phyloP scores from a whole-genome alignment of 2,329 filamentous ascomycete genomes.

The Stemphylium lycopersici region DNA sequence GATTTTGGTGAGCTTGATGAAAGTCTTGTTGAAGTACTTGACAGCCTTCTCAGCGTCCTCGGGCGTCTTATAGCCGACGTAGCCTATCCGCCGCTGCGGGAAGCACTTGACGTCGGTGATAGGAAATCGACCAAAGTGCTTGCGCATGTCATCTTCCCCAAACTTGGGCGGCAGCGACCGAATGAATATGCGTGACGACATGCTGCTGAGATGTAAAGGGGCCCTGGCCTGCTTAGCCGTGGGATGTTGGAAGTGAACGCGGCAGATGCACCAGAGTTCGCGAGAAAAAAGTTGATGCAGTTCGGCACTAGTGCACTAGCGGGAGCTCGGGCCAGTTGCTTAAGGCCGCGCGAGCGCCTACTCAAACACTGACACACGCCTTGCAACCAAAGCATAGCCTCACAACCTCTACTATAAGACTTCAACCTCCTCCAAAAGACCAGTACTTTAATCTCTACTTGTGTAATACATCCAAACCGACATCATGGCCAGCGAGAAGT shows the following conservation, averaged over 20 bases:
- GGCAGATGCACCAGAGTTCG: conserved; percentile 7
- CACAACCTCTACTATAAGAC: conserved; percentile 13
- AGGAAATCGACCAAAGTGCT: conserved; percentile 81
- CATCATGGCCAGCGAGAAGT: conserved; percentile 61
- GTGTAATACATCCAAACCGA: conserved; percentile 2
- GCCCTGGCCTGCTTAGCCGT: conserved; percentile 24
- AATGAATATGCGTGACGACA: conserved; percentile 80
- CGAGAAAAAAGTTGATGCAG: conserved; percentile 19
- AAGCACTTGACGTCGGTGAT: conserved; percentile 95
- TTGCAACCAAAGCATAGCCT: conserved; percentile 24
- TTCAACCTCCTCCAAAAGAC: not conserved
- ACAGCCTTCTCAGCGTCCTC: conserved; percentile 82
- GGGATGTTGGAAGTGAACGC: conserved; percentile 7
- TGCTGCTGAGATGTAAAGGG: conserved; percentile 16
- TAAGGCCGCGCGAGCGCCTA: conserved; percentile 15
- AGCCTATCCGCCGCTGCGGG: conserved; percentile 87
- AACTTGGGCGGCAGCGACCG: conserved; percentile 82
- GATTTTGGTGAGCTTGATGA: conserved; percentile 95
- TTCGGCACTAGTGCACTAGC: conserved; percentile 12
- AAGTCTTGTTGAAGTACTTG: conserved; percentile 94
- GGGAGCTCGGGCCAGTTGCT: conserved; percentile 9
- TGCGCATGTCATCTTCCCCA: conserved; percentile 82
- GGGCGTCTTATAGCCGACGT: conserved; percentile 87
- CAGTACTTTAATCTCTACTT: conserved; percentile 1
- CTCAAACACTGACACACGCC: conserved; percentile 21